Conservation (phyloP, 1,284 basidiomycete genomes). For the Moesziomyces sp. region DNA sequence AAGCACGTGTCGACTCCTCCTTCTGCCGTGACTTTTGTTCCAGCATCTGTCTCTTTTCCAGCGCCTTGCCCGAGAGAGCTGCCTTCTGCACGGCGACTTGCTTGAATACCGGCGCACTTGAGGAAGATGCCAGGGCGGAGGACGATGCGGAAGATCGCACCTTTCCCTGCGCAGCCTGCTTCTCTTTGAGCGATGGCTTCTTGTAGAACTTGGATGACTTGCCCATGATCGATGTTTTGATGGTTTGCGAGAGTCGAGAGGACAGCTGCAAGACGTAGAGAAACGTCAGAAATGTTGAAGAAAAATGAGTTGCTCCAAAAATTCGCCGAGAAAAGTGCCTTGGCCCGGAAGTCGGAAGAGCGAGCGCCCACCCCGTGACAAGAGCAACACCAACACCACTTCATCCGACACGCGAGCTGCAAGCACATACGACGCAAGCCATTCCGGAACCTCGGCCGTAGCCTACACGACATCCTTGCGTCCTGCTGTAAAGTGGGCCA, state of each 20-base stretch:
- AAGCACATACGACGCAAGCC: neutral
- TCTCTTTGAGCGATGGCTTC: constrained; percentile 50
- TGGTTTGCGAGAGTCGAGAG: neutral
- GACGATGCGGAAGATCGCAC: constrained; percentile 24
- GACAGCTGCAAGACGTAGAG: neutral
- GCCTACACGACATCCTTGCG: too few species aligned
- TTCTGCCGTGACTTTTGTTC: constrained; percentile 39
- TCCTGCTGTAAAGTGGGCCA: too few species aligned
- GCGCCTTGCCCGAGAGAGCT: constrained; percentile 29
- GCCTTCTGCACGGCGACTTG: constrained; percentile 26
- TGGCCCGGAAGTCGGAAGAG: neutral
- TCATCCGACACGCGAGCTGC: neutral
- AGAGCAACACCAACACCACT: constrained; percentile 7
- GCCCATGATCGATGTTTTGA: constrained; percentile 24
- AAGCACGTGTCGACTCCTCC: constrained; percentile 36
- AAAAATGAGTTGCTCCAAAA: neutral
- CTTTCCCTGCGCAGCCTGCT: constrained; percentile 39
- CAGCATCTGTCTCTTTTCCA: constrained; percentile 28
- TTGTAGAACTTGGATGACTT: constrained; percentile 54
- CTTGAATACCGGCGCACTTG: constrained; percentile 20
- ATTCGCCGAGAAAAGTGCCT: neutral
- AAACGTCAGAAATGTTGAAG: neutral
- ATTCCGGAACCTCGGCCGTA: neutral
- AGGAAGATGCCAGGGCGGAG: constrained; percentile 5
- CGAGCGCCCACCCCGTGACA: too few species aligned